Evolutionary conservation across 495 filamentous ascomycete genomes (phyloP).

Genomic region (Talaromyces wortmannii): DNA sequence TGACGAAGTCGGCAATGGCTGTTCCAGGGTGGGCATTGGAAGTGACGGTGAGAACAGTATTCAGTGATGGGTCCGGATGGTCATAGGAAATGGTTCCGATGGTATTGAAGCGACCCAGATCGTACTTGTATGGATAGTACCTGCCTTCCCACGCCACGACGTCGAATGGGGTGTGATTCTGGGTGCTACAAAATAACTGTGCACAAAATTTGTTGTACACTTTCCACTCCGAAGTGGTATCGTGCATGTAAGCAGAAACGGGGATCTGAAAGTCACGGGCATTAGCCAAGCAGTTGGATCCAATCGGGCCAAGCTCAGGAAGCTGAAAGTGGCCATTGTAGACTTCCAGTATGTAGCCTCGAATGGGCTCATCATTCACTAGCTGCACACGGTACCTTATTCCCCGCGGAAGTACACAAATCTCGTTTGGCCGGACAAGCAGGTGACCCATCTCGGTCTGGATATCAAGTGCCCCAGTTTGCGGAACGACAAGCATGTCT

Average conservation of each 20-base stretch:
- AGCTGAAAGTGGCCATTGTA: conserved; percentile 80
- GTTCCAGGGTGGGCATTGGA: conserved; percentile 62
- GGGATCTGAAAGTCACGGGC: conserved; percentile 84
- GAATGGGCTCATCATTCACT: conserved; percentile 47
- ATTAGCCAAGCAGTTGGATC: conserved; percentile 81
- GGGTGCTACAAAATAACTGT: conserved; percentile 63
- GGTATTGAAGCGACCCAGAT: conserved; percentile 72
- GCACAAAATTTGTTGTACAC: conserved; percentile 74
- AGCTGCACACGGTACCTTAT: conserved; percentile 71
- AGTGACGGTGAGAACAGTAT: conserved; percentile 70
- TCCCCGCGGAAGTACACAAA: conserved; percentile 80
- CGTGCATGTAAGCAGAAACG: conserved; percentile 61
- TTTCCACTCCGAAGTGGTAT: conserved; percentile 36
- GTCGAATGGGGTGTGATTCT: conserved; percentile 73
- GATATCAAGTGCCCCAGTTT: conserved; percentile 78
- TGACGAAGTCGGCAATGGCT: conserved; percentile 50
- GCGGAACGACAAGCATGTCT: conserved; percentile 77
- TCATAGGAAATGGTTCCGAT: conserved; percentile 69
- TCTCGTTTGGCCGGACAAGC: conserved; percentile 81
- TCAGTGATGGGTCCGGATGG: conserved; percentile 79
- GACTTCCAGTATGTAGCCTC: conserved; percentile 82
- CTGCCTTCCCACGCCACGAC: conserved; percentile 77
- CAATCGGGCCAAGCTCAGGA: conserved; percentile 85
- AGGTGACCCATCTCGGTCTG: conserved; percentile 78
- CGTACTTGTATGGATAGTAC: conserved; percentile 82